Conservation (phyloP, 305 asterid genomes). For the Lippia alba region DNA sequence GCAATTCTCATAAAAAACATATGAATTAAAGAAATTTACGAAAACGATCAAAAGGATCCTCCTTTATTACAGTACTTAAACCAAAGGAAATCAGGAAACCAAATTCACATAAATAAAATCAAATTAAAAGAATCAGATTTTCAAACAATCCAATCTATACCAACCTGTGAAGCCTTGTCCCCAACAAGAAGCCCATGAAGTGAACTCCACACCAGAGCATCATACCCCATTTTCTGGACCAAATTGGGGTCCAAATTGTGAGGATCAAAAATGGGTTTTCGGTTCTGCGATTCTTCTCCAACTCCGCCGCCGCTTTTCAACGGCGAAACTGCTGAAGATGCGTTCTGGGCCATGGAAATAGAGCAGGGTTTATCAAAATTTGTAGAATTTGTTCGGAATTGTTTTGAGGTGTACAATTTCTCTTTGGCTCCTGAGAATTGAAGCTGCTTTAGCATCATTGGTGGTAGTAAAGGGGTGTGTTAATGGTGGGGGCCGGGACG, state of each 20-base stretch:
- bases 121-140: background rate
- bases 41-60: no score
- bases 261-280: conserved; percentile 61
- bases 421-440: conserved; percentile 28
- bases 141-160: conserved; percentile 1
- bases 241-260: conserved; percentile 57
- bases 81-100: background rate
- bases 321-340: conserved; percentile 39
- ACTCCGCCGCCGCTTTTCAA: conserved; percentile 42
- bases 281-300: conserved; percentile 31
- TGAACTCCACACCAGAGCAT: conserved; percentile 90
- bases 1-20: conserved; percentile 11
- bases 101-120: background rate
- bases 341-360: conserved; percentile 41
- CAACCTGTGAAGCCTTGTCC: conserved; percentile 75
- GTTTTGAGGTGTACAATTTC: conserved; percentile 1
- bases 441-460: conserved; percentile 32
- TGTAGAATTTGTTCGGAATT: conserved; percentile 13
- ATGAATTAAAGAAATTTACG: background rate
- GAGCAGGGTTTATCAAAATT: conserved; percentile 35
- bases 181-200: conserved; percentile 91
- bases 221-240: conserved; percentile 66
- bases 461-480: background rate
- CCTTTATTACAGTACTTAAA: no score
- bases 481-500: background rate